Evolutionary conservation across 2,329 filamentous ascomycete species (phyloP).

Genomic region (Tolypocladium sp.): DNA sequence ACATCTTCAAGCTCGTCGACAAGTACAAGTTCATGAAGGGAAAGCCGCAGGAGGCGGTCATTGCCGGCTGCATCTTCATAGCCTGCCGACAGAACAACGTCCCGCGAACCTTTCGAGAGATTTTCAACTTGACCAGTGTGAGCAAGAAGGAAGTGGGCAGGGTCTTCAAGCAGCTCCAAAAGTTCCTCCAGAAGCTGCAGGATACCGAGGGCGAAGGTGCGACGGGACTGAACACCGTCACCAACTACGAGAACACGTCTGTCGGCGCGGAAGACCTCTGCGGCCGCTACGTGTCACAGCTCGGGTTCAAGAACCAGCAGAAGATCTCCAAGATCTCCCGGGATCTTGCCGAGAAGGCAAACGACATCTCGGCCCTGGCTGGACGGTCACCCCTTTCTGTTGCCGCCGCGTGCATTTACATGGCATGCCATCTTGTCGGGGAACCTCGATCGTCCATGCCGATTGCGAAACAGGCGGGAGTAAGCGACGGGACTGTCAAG

Average conservation of each 20-base stretch:
- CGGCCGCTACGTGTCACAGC: slow-evolving; percentile 78
- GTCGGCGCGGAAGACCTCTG: slow-evolving; percentile 80
- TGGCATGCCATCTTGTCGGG: slow-evolving; percentile 81
- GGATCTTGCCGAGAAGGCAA: slow-evolving; percentile 69
- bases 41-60: slow-evolving; percentile 87
- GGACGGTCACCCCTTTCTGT: slow-evolving; percentile 91
- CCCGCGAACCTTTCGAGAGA: slow-evolving; percentile 86
- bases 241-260: slow-evolving; percentile 65
- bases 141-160: slow-evolving; percentile 95
- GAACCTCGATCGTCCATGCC: slow-evolving; percentile 74
- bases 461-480: slow-evolving; percentile 74
- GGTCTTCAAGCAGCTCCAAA: slow-evolving; percentile 88
- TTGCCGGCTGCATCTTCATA: slow-evolving; percentile 95
- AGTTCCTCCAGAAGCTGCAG: slow-evolving; percentile 71
- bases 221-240: slow-evolving; percentile 44
- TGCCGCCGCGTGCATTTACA: slow-evolving; percentile 92
- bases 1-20: slow-evolving; percentile 89
- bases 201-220: slow-evolving; percentile 42
- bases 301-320: slow-evolving; percentile 62
- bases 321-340: slow-evolving; percentile 73
- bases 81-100: slow-evolving; percentile 85
- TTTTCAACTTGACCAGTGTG: slow-evolving; percentile 86
- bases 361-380: slow-evolving; percentile 69
- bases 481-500: slow-evolving; percentile 94
- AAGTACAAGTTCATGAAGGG: slow-evolving; percentile 92